Evolutionary conservation across 202 grass and related monocot genomes (phyloP).

Genomic region (Alloteropsis angusta): DNA sequence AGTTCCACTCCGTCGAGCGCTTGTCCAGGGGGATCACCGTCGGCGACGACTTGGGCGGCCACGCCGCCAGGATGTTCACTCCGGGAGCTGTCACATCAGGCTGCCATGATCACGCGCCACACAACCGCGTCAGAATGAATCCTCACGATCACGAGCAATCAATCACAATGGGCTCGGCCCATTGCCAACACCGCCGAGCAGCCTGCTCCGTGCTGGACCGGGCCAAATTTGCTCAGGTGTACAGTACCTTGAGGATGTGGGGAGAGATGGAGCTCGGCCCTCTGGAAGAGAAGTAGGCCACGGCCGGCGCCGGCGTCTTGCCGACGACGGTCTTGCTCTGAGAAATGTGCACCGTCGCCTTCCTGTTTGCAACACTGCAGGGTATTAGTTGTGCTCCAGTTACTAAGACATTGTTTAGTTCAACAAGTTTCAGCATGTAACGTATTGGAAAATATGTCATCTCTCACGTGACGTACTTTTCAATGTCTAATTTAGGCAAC

Average conservation of each 20-base stretch:
- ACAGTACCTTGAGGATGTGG: constrained; percentile 62
- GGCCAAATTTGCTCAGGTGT: neutral
- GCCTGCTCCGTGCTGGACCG: no score
- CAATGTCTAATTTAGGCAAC: no score
- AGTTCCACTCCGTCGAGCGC: constrained; percentile 55
- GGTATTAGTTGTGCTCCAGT: neutral
- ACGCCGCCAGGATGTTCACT: constrained; percentile 79
- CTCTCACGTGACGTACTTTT: no score
- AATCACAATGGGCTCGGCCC: neutral
- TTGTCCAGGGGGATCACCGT: constrained; percentile 40
- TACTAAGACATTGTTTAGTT: no score
- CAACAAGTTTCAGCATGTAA: no score
- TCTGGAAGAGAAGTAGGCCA: constrained; percentile 72
- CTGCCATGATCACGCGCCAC: constrained; percentile 14
- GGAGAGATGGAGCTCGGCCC: constrained; percentile 52
- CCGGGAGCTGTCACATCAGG: constrained; percentile 65
- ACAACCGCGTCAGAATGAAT: neutral
- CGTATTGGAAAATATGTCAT: no score
- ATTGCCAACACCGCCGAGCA: no score
- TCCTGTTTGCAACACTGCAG: neutral
- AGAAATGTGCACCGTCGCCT: constrained; percentile 33
- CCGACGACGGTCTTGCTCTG: constrained; percentile 39
- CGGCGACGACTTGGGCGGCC: constrained; percentile 43
- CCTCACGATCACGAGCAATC: neutral
- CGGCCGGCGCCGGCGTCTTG: constrained; percentile 38